phyloP scores from a whole-genome alignment of 2,329 filamentous ascomycete species.

The Cercospora zeae-maydis region DNA sequence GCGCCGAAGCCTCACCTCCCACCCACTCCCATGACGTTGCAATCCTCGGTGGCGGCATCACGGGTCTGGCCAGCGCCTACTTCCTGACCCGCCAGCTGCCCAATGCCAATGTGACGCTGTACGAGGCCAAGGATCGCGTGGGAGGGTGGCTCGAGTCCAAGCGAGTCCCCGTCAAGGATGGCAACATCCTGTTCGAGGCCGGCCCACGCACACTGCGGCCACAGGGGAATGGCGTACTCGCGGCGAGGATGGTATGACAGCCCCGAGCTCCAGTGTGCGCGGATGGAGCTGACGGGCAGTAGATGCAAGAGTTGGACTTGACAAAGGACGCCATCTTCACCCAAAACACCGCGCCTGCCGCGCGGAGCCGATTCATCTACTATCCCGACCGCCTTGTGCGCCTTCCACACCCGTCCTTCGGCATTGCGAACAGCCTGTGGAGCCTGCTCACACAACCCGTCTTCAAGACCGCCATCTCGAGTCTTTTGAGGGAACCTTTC shows the following conservation, averaged over 20 bases:
- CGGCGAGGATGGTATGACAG: slow-evolving; percentile 64
- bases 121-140: slow-evolving; percentile 65
- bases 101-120: slow-evolving; percentile 70
- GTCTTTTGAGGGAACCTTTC: slow-evolving; percentile 38
- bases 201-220: slow-evolving; percentile 74
- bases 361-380: slow-evolving; percentile 74
- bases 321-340: slow-evolving; percentile 55
- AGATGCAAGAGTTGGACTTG: slow-evolving; percentile 59
- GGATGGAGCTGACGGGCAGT: slow-evolving; percentile 25
- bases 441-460: slow-evolving; percentile 50
- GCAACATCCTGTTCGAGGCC: slow-evolving; percentile 71
- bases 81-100: slow-evolving; percentile 69
- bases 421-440: slow-evolving; percentile 28
- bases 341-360: slow-evolving; percentile 48
- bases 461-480: slow-evolving; percentile 48
- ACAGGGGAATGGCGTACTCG: slow-evolving; percentile 58
- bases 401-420: slow-evolving; percentile 50
- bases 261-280: slow-evolving; percentile 7
- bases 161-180: slow-evolving; percentile 57
- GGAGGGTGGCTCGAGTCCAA: slow-evolving; percentile 83
- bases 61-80: slow-evolving; percentile 74
- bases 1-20: slow-evolving; percentile 15
- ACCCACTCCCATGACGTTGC: slow-evolving; percentile 49
- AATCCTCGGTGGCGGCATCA: slow-evolving; percentile 77
- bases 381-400: slow-evolving; percentile 77